These are phyloP conservation scores for Boletus fagicola DNA, from an alignment of 768 basidiomycete species.

Conservation along the genomic window DNA sequence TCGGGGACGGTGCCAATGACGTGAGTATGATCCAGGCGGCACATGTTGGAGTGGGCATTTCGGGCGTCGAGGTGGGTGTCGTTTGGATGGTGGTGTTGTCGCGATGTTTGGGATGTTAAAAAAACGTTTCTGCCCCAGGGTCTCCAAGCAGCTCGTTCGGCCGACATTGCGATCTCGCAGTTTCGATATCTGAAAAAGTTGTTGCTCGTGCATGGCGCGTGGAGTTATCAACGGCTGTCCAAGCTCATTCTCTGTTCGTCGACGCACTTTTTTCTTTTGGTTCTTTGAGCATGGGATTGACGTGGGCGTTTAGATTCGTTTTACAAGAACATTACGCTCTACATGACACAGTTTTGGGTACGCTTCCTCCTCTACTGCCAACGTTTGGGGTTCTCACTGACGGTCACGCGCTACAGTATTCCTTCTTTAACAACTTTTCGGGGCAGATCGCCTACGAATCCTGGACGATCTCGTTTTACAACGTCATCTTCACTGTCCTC, in stretches of 20 bases:
- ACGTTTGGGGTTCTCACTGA: neutral
- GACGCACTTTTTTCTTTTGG: neutral
- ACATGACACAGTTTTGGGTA: slow-evolving; percentile 99
- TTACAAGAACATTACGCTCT: slow-evolving; percentile 98
- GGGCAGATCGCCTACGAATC: slow-evolving; percentile 98
- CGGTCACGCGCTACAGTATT: slow-evolving; percentile 57
- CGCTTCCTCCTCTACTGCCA: slow-evolving; percentile 11
- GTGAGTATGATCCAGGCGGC: slow-evolving; percentile 99
- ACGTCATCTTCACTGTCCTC: slow-evolving; percentile 92
- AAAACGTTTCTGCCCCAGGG: slow-evolving; percentile 52
- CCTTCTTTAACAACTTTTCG: slow-evolving; percentile 99
- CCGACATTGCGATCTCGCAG: slow-evolving; percentile 97
- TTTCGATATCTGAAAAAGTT: slow-evolving; percentile 95
- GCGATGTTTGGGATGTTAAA: neutral
- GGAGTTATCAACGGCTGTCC: slow-evolving; percentile 95
- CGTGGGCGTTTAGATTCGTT: slow-evolving; percentile 69
- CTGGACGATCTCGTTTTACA: slow-evolving; percentile 97
- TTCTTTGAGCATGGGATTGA: slow-evolving; percentile 11
- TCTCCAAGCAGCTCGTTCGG: slow-evolving; percentile 95
- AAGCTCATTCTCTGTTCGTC: slow-evolving; percentile 92
- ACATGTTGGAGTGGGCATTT: slow-evolving; percentile 96
- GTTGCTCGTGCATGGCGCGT: slow-evolving; percentile 94
- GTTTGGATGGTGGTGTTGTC: neutral
- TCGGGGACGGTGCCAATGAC: slow-evolving; percentile 97
- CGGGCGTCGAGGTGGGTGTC: slow-evolving; percentile 81